Evolutionary conservation across 1,284 basidiomycete species (phyloP).

Genomic region (Ustilago esculenta): DNA sequence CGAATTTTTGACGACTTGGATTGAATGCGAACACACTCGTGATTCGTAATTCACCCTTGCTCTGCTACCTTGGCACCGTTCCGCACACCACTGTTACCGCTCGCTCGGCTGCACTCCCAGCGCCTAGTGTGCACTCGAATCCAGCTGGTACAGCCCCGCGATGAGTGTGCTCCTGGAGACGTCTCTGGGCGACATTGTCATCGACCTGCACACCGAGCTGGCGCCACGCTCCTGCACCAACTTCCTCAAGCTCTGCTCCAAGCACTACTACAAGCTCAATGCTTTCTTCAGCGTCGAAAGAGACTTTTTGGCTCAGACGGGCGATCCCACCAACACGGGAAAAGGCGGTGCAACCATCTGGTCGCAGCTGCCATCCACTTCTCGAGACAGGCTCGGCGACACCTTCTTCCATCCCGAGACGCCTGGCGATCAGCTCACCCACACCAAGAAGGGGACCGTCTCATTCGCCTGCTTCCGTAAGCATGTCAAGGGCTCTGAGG

Average conservation of each 20-base stretch:
- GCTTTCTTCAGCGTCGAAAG: slow-evolving; percentile 89
- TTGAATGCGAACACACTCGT: too few relatives aligned
- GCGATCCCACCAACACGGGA: slow-evolving; percentile 93
- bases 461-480: slow-evolving; percentile 68
- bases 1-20: too few relatives aligned
- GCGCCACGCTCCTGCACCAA: slow-evolving; percentile 92
- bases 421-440: slow-evolving; percentile 77
- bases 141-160: background rate
- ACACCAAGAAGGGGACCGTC: slow-evolving; percentile 85
- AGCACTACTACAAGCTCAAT: slow-evolving; percentile 94
- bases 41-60: too few relatives aligned
- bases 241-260: slow-evolving; percentile 95
- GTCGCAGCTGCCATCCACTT: slow-evolving; percentile 68
- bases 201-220: slow-evolving; percentile 89
- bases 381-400: slow-evolving; percentile 56
- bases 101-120: too few relatives aligned
- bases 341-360: slow-evolving; percentile 71
- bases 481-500: slow-evolving; percentile 1
- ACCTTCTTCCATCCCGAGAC: slow-evolving; percentile 88
- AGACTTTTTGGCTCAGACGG: slow-evolving; percentile 93
- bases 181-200: slow-evolving; percentile 91
- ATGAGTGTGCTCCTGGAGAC: slow-evolving; percentile 98
- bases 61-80: too few relatives aligned
- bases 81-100: too few relatives aligned
- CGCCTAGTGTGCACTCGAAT: background rate